These are phyloP conservation scores for Athelia psychrophila DNA, from an alignment of 1,284 basidiomycete species.

Conservation along the genomic window DNA sequence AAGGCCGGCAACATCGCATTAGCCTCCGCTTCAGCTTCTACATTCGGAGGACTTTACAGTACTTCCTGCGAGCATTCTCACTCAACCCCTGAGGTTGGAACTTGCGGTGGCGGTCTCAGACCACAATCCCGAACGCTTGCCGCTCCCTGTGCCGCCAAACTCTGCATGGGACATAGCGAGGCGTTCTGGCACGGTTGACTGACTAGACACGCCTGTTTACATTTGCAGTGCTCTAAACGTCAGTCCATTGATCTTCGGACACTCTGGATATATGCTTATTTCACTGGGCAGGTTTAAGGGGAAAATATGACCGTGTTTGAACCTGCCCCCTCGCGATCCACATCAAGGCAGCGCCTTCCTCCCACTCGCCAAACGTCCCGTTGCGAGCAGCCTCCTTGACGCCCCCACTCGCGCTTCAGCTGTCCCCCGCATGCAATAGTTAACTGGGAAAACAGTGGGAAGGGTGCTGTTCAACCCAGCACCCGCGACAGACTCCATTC, in stretches of 20 bases:
- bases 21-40: background rate
- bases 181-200: slow-evolving; percentile 32
- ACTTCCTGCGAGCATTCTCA: background rate
- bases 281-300: background rate
- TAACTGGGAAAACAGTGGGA: background rate
- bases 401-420: background rate
- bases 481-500: background rate
- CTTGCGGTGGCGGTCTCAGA: background rate
- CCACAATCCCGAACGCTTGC: background rate
- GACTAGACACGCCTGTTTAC: slow-evolving; percentile 37
- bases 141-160: background rate
- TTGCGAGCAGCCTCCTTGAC: background rate
- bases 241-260: slow-evolving; percentile 7
- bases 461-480: background rate
- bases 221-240: slow-evolving; percentile 33
- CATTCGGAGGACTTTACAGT: background rate
- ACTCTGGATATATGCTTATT: background rate
- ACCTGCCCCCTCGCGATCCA: slow-evolving; percentile 1
- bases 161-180: slow-evolving; percentile 32
- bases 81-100: background rate
- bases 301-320: background rate
- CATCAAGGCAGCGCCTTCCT: background rate
- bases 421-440: background rate
- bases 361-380: background rate
- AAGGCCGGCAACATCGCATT: background rate